These are phyloP conservation scores for Phytophthora rubi DNA, from an alignment of 352 stramenopile genomes.

Conservation along the genomic window DNA sequence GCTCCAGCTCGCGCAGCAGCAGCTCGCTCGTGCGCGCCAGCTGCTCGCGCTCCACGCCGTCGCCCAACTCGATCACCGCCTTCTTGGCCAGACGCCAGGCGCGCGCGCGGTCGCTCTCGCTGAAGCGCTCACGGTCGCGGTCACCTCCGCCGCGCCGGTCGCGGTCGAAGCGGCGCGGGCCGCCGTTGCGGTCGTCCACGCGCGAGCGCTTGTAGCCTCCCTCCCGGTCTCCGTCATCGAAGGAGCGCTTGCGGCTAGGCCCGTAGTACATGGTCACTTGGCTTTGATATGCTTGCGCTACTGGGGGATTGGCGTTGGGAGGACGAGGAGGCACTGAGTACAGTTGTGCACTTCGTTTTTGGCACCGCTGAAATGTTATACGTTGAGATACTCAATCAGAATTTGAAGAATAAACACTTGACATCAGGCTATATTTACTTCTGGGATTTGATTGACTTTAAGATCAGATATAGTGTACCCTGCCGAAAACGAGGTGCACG, in stretches of 20 bases:
- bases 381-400: too few relatives aligned
- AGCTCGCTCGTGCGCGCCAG: constrained; percentile 46
- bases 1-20: constrained; percentile 62
- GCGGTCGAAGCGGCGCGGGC: constrained; percentile 40
- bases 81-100: constrained; percentile 82
- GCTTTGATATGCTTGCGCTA: not conserved
- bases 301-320: constrained; percentile 2
- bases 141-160: constrained; percentile 10
- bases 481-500: too few relatives aligned
- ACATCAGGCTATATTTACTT: too few relatives aligned
- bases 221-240: constrained; percentile 57
- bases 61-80: constrained; percentile 70
- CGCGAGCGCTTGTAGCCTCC: constrained; percentile 68
- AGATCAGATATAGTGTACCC: too few relatives aligned
- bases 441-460: too few relatives aligned
- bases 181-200: constrained; percentile 48
- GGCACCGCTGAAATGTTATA: too few relatives aligned
- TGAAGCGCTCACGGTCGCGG: constrained; percentile 38
- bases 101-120: constrained; percentile 72
- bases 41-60: constrained; percentile 64
- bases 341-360: too few relatives aligned
- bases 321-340: not conserved
- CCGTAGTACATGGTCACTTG: constrained; percentile 30
- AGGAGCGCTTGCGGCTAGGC: constrained; percentile 65
- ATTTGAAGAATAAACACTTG: too few relatives aligned